Evolutionary conservation across 306 rosid species (phyloP), one percentile per base, ranked within the genome.

Genomic region (Sindora glabra): DNA sequence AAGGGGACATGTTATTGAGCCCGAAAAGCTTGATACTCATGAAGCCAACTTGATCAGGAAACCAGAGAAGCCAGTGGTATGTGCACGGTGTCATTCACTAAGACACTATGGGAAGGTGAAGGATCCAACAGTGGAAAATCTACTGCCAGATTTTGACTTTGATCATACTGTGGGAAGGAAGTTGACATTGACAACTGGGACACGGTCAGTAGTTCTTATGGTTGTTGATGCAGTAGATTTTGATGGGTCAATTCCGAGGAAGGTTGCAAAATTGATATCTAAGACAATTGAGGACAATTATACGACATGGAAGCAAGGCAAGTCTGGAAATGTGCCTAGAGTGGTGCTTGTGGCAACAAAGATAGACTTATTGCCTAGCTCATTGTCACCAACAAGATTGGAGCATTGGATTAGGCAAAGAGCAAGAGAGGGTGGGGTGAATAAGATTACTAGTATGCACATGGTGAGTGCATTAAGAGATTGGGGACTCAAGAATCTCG

Each of bases 331-430:
- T 51, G 89, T 88, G 67, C 98, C 98, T 6, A 78, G 98, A 57
- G 79, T 88, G 46, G 87, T 83, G 52, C 88, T 91, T 41, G 98
- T 91, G 54, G 90, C 74, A 44, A 85, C 96, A 6, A 91, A 91
- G 58, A 83, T 79, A 23, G 98, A 91, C 64, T 59, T 91, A 7
- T 37, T 91, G 37, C 98, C 98, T 16, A 77, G 78, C 54, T 75
- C 92, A 2, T 26, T 91, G 69, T 82, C 88, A n/a, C 98, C 98
- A 0, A 83, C 85, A 13, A 49, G 80, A 52, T 74, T 88, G 8
- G 96, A 91, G 77, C 89, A 85, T 40, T 91, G 98, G 98, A 79
- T 85, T 44, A 83, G 96, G 80, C 90, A 75, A 47, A 81, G 96
- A 71, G 92, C 98, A 2, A 81, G 96, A 67, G 96, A 83, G 58